Evolutionary conservation across 352 stramenopile genomes (phyloP).

Genomic region (Aphanomyces stellatus): DNA sequence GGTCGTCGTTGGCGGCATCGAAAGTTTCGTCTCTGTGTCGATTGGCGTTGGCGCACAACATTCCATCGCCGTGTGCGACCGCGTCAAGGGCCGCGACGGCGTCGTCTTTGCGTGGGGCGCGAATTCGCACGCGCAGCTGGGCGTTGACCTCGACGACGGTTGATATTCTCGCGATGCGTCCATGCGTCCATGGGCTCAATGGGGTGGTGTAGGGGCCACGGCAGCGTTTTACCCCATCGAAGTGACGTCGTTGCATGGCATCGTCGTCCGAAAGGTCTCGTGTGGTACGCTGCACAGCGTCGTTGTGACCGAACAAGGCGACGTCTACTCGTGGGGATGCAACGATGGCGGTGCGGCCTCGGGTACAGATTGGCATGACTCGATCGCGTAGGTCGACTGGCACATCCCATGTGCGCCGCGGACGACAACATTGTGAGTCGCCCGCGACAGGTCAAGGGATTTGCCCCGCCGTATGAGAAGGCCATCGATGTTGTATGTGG

Average conservation of each 20-base stretch:
- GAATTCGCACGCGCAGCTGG: constrained; percentile 64
- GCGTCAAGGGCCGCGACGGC: constrained; percentile 50
- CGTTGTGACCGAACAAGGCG: constrained; percentile 71
- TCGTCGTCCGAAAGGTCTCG: constrained; percentile 67
- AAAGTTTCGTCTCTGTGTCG: constrained; percentile 46
- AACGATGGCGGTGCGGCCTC: constrained; percentile 59
- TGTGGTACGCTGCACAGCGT: constrained; percentile 89
- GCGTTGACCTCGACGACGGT: not conserved
- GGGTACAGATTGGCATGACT: not conserved
- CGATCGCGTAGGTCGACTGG: not conserved
- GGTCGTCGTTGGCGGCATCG: constrained; percentile 38
- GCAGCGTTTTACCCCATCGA: constrained; percentile 24
- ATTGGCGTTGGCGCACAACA: constrained; percentile 55
- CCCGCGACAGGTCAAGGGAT: not conserved
- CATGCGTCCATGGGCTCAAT: not conserved
- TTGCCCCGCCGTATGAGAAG: not conserved
- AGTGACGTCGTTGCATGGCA: constrained; percentile 34
- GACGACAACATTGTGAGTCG: not conserved
- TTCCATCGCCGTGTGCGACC: constrained; percentile 53
- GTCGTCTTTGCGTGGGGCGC: constrained; percentile 70
- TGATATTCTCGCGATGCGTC: not conserved
- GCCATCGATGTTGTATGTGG: constrained; percentile 57
- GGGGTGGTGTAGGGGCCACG: not conserved
- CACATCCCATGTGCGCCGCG: not conserved
- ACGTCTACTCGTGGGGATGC: constrained; percentile 91